Evolutionary conservation across 192 early-diverging fungal genomes (phyloP), one percentile per base, ranked within the genome.

Genomic region (Coemansia sp.): DNA sequence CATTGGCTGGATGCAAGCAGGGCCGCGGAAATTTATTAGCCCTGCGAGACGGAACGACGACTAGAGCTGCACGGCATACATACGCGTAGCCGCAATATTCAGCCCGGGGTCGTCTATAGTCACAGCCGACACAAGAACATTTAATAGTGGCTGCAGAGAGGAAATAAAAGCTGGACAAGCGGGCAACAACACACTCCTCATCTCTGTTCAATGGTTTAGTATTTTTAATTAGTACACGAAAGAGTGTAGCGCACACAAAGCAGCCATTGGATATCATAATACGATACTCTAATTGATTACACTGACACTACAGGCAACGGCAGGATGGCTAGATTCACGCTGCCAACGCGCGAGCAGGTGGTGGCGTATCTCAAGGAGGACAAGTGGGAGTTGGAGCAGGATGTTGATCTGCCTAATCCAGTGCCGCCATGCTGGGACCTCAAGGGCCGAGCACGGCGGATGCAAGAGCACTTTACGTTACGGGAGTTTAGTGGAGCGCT

Each of bases 401-500:
- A 48, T 3, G 39, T 50, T 17, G 63, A 45, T 11, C 19, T 66
- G 52, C 45, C 66, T 4, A 70, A 79, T 56, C 76, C 76, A 3
- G 56, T 79, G 5, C 76, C 76, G 38, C 67, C 70, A 2, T 79
- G 48, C 64, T 79, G 76, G 76, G 76, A 79, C 57, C 25, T 79
- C 9, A 66, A 64, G 56, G 70, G 57, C 5, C 70, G 76, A 15
- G 63, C 22, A 14, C 58, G 62, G 56, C 70, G 76, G 49, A 79
- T 80, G 72, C 65, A 69, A 14, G 65, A 75, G 52, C 78, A 80
- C 47, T 63, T 71, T 27, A 63, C 69, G 49, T 60, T 75, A 58
- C 68, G 55, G 10, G 84, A 89, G 64, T 72, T 89, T 54, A 87
- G 86, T 67, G 88, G 88, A 2, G 67, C 84, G 17, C 79, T 89